These are phyloP conservation scores for Paracorniculantispora psalliotae DNA, from an alignment of 2,329 filamentous ascomycete species.

Conservation along the genomic window DNA sequence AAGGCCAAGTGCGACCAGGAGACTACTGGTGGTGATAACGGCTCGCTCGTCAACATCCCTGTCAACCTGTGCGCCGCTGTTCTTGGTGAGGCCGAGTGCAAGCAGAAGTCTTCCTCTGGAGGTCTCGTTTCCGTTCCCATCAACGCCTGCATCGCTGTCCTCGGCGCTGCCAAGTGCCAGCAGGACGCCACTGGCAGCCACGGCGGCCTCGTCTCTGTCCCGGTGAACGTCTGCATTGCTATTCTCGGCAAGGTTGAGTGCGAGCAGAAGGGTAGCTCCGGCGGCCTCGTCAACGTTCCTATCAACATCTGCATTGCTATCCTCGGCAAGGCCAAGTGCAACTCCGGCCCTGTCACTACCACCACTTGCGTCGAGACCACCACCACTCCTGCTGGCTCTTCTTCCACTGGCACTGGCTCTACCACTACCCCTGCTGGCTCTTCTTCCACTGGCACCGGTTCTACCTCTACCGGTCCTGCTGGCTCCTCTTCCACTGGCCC, in stretches of 20 bases:
- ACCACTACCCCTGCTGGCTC: neutral
- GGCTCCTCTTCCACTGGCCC: neutral
- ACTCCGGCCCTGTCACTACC: neutral
- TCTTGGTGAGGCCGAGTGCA: neutral
- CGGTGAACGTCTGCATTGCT: neutral
- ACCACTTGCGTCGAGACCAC: neutral
- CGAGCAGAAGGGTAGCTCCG: neutral
- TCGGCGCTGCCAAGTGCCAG: neutral
- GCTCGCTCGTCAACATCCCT: neutral
- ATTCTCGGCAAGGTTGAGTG: neutral
- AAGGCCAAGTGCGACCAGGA: neutral
- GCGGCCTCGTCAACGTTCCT: constrained; percentile 1
- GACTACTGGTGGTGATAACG: neutral
- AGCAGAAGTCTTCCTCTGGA: neutral
- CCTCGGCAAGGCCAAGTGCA: neutral
- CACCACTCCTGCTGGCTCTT: neutral
- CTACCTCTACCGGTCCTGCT: neutral
- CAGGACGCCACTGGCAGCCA: neutral
- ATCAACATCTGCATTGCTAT: neutral
- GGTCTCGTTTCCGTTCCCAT: neutral
- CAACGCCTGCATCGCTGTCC: neutral
- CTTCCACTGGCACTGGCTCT: neutral
- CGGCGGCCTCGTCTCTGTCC: neutral
- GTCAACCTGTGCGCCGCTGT: neutral
- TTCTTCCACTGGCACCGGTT: no score